Evolutionary conservation across 495 filamentous ascomycete species (phyloP).

Genomic region (Elasticomyces elasticus): DNA sequence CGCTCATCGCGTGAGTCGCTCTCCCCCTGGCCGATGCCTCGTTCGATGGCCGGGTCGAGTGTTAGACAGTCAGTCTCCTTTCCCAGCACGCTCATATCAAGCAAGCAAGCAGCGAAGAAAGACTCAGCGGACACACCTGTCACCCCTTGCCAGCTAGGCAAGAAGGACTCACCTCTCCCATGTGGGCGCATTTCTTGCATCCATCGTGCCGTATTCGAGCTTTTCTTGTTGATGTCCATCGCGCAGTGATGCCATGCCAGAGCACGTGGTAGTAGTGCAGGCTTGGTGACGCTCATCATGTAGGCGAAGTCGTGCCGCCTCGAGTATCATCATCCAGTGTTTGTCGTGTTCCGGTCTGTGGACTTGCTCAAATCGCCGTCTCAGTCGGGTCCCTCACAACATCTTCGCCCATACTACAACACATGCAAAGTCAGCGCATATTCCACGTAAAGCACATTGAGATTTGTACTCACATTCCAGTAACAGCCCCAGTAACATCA

Average conservation of each 20-base stretch:
- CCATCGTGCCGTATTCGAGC: not conserved
- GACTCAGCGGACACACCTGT: conserved; percentile 5
- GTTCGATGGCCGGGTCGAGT: too few relatives aligned
- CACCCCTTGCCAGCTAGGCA: not conserved
- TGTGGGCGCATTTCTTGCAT: conserved; percentile 1
- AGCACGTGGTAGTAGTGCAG: not conserved
- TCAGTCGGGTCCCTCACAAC: not conserved
- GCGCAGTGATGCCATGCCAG: not conserved
- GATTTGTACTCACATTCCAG: too few relatives aligned
- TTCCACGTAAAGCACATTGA: not conserved
- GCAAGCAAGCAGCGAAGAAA: not conserved
- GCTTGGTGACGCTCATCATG: not conserved
- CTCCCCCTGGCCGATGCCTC: not conserved
- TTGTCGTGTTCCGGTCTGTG: not conserved
- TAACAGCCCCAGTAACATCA: not conserved
- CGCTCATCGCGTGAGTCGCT: not conserved
- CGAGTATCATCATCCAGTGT: not conserved
- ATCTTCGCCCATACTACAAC: not conserved
- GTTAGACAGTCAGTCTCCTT: too few relatives aligned
- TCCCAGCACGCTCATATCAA: not conserved
- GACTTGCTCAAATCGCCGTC: not conserved
- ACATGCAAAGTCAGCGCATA: not conserved
- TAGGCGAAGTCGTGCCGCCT: not conserved
- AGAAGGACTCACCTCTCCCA: conserved; percentile 8
- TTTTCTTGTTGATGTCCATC: not conserved